Base-by-base conservation (phyloP, 306 rosid genomes). In the Aeschynomene evenia region DNA sequence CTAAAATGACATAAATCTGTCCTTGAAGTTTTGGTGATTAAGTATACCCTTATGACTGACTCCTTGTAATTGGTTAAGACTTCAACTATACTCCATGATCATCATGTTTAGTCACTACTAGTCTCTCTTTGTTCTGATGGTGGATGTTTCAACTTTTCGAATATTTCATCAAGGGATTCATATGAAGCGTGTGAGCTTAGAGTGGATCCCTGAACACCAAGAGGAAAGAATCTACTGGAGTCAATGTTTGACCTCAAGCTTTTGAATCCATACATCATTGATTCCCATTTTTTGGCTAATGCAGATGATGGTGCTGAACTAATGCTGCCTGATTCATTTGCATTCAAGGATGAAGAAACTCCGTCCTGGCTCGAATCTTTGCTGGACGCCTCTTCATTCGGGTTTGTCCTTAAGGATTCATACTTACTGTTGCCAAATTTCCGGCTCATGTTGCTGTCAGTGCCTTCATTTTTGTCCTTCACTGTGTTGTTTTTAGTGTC, bases 81-180 rank as follows among this genome's bases (percentile, higher is more conserved):
- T 8, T 63, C 3, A 74, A 71, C 55, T 77, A 76, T 43, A 62
- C 62, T 51, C 14, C 74, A 51, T 78, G 83, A 28, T 26, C 29
- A 49, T 69, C 81, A 59, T 72, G 21, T 83, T 45, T 68, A 83
- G 4, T 81, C 79, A 33, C 42, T 71, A 33, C 42, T 71, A 71
- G 71, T 65, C 66, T 73, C 80, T 63, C 52, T 79, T 19, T 67
- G 68, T 24, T 83, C 86, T 4, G 65, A 26, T 28, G 84, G 82
- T 1, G 91, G 93, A 54, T 64, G 89, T 75, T 86, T 86, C 78
- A 92, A 65, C 81, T 88, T 85, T 72, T 87, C 91, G 53, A 92
- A 92, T 76, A 92, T 92, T 22, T 92, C 96, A 56, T 92, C 98
- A 2, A 92, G 96, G 18, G 98, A 90, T 73, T 85, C 93, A 2